Conservation (phyloP, 257 asterid species). For the Solanum clarkiae region DNA sequence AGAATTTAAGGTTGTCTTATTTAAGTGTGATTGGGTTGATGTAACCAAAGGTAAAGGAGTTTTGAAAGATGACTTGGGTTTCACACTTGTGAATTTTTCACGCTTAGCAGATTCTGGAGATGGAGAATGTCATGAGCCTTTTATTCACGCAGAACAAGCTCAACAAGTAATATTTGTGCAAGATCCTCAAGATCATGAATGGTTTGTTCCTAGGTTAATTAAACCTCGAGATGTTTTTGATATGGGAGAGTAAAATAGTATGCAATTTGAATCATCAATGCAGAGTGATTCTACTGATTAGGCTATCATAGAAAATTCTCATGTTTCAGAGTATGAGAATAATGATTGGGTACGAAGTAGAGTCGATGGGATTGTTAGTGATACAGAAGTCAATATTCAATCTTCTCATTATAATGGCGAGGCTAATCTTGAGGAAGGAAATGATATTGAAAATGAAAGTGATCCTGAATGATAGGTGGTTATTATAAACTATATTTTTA, state of each 20-base stretch:
- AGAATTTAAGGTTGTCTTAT: not conserved
- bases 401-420: no score
- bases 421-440: not conserved
- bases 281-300: not conserved
- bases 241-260: no score
- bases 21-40: not conserved
- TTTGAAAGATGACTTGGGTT: not conserved
- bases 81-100: not conserved
- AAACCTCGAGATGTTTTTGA: no score
- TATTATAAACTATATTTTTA: no score
- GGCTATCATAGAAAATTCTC: not conserved
- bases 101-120: no score
- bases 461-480: not conserved
- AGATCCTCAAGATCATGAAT: no score
- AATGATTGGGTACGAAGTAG: not conserved
- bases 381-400: no score
- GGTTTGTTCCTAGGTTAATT: no score
- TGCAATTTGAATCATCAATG: not conserved
- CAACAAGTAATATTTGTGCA: no score
- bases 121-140: no score
- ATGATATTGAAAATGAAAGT: not conserved
- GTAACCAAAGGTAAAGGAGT: not conserved
- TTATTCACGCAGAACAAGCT: no score
- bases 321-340: not conserved
- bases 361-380: not conserved